Evolutionary conservation across 495 filamentous ascomycete species (phyloP).

Genomic region (Bryoglossum gracile): DNA sequence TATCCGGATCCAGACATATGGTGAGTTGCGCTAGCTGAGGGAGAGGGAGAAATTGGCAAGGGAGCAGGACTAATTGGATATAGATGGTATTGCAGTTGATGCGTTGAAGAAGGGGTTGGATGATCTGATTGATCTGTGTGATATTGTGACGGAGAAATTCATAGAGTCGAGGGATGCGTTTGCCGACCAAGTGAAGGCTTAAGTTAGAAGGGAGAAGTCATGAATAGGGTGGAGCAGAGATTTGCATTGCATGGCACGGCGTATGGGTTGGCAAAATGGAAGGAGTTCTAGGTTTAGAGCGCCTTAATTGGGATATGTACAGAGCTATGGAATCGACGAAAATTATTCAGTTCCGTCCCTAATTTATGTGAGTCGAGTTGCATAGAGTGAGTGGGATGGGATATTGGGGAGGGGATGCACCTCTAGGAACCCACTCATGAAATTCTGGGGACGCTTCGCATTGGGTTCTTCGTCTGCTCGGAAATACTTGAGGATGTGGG

Average conservation of each 20-base stretch:
- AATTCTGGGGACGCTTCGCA: slow-evolving; percentile 71
- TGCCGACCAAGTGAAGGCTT: slow-evolving; percentile 5
- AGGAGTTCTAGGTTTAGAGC: slow-evolving; percentile 19
- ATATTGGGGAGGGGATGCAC: slow-evolving; percentile 22
- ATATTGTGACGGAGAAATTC: slow-evolving; percentile 85
- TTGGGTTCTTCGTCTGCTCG: slow-evolving; percentile 77
- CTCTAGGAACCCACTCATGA: slow-evolving; percentile 91
- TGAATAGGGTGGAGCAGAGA: not conserved
- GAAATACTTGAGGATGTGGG: slow-evolving; percentile 97
- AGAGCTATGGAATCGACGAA: slow-evolving; percentile 16
- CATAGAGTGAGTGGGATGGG: too few species aligned
- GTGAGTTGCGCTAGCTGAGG: slow-evolving; percentile 43
- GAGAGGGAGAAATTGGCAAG: too few species aligned
- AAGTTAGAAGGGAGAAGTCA: not conserved
- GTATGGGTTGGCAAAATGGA: slow-evolving; percentile 14
- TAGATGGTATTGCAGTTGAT: slow-evolving; percentile 73
- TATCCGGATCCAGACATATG: slow-evolving; percentile 90
- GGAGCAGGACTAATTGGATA: too few species aligned
- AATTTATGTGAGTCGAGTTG: slow-evolving; percentile 16
- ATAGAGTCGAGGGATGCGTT: slow-evolving; percentile 57
- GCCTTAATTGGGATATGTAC: slow-evolving; percentile 27
- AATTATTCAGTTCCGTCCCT: slow-evolving; percentile 32
- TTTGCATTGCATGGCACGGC: slow-evolving; percentile 21
- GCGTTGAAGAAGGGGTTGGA: slow-evolving; percentile 84
- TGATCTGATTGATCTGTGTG: slow-evolving; percentile 83